These are phyloP conservation scores for Nakazawaea ambrosiae DNA, from an alignment of 805 yeast species.

Conservation along the genomic window DNA sequence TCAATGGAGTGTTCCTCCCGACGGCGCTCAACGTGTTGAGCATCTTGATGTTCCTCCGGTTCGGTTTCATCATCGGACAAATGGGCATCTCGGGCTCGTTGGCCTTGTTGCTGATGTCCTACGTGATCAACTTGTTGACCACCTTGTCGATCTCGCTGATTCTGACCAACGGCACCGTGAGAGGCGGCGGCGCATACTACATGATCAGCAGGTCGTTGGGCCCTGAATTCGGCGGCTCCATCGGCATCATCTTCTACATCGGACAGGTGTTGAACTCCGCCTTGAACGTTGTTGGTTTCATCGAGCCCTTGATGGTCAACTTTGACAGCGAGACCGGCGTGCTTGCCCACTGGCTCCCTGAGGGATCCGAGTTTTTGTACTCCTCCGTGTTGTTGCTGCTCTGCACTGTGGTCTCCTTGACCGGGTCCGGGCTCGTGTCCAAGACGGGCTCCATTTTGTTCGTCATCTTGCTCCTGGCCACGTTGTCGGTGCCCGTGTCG, in stretches of 20 bases:
- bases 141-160: slow-evolving; percentile 90
- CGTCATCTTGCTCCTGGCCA: slow-evolving; percentile 58
- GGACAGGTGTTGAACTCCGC: slow-evolving; percentile 93
- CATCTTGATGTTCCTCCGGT: slow-evolving; percentile 89
- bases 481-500: slow-evolving; percentile 78
- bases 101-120: slow-evolving; percentile 61
- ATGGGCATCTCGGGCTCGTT: slow-evolving; percentile 83
- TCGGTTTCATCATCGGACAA: slow-evolving; percentile 93
- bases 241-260: slow-evolving; percentile 87
- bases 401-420: slow-evolving; percentile 70
- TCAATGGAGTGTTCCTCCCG: slow-evolving; percentile 89
- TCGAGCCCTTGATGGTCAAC: slow-evolving; percentile 81
- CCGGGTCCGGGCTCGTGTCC: slow-evolving; percentile 78
- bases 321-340: slow-evolving; percentile 61
- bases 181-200: slow-evolving; percentile 98
- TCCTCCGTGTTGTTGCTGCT: slow-evolving; percentile 61
- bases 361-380: slow-evolving; percentile 57
- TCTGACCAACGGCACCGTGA: slow-evolving; percentile 94
- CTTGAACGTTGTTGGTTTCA: slow-evolving; percentile 90
- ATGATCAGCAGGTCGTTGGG: slow-evolving; percentile 95
- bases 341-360: slow-evolving; percentile 51
- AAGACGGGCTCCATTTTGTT: slow-evolving; percentile 75
- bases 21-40: slow-evolving; percentile 89
- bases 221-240: slow-evolving; percentile 97
- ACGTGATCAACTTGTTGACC: slow-evolving; percentile 75